Conservation (phyloP, 257 asterid genomes). For the Plantago ovata region DNA sequence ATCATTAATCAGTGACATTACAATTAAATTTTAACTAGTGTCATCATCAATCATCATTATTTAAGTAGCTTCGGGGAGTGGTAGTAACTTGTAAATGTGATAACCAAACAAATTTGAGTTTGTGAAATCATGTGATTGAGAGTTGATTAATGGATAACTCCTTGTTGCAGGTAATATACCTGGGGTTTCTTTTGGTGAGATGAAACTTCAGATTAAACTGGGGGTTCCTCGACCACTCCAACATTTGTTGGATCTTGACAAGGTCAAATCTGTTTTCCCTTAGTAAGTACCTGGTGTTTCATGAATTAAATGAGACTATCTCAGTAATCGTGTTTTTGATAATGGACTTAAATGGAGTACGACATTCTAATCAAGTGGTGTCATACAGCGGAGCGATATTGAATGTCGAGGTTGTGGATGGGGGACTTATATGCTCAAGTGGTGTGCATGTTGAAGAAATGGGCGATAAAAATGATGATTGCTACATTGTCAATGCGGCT, state of each 20-base stretch:
- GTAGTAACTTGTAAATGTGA: too few species aligned
- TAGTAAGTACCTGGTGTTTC: constrained; percentile 52
- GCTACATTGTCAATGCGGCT: constrained; percentile 94
- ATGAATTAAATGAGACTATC: not conserved
- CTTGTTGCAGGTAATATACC: constrained; percentile 66
- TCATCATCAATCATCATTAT: too few species aligned
- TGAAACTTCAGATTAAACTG: constrained; percentile 90
- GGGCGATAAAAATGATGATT: constrained; percentile 91
- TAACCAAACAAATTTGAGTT: too few species aligned
- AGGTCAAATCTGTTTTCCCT: constrained; percentile 92
- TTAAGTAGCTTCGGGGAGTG: too few species aligned
- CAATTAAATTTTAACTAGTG: too few species aligned
- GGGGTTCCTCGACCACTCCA: constrained; percentile 86
- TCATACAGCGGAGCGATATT: constrained; percentile 65
- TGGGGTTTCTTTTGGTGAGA: constrained; percentile 84
- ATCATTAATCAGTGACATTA: too few species aligned
- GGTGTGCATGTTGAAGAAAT: constrained; percentile 93
- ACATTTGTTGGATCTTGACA: constrained; percentile 61
- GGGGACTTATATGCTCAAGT: constrained; percentile 87
- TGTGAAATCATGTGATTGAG: too few species aligned
- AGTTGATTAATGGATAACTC: not conserved
- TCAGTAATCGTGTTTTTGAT: not conserved
- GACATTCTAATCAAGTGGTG: constrained; percentile 9
- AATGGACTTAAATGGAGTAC: not conserved
- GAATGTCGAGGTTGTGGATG: constrained; percentile 80